Base-by-base conservation (phyloP, 2,329 filamentous ascomycete species). In the Apiospora aurea region DNA sequence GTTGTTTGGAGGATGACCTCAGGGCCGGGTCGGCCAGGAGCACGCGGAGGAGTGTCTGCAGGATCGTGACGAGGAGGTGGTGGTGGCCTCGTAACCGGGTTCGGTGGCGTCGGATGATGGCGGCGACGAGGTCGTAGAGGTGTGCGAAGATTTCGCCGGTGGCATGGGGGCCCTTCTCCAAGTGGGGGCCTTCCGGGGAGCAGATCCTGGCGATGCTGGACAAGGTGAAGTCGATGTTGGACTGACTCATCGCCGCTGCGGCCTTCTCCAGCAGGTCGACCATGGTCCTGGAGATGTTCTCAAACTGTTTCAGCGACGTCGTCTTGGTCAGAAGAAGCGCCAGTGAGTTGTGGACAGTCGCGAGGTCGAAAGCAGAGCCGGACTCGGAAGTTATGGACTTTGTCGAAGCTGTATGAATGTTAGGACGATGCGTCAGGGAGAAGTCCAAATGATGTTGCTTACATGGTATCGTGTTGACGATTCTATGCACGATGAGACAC, bases 51-150 rank as follows among this genome's bases (percentile, higher is more conserved):
- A 92, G 86, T 4, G 85, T 81, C 75, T 90, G 87, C 72, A 92
- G 81, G 2, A 85, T 81, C 47, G 85, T 80, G 67, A 90, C 80
- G 6, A 91, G 82, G 64, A 91, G 81, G 76, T 91, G 90, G 75
- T 90, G 89, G 74, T 90, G 90, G 1, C 89, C 89, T 75, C 91
- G 87, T 1, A 92, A 82, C 13, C 90, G 88, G 61, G 89, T 83
- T 5, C 90, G 84, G 78, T 92, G 89, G 67, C 89, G 87, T 77
- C 86, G 87, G 77, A 92, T 87, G 49, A 92, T 81, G 29, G 84
- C 81, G 71, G 89, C 87, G 26, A 89, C 81, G 11, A 92, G 82
- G 70, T 84, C 85, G 81, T 86, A 90, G 21, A 89, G 80, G 77
- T 81, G 81, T 1, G 82, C 77, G 76, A 85, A 90, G 0, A 83